Evolutionary conservation across 441 rosid species (phyloP).

Genomic region (Euphorbia corollata): DNA sequence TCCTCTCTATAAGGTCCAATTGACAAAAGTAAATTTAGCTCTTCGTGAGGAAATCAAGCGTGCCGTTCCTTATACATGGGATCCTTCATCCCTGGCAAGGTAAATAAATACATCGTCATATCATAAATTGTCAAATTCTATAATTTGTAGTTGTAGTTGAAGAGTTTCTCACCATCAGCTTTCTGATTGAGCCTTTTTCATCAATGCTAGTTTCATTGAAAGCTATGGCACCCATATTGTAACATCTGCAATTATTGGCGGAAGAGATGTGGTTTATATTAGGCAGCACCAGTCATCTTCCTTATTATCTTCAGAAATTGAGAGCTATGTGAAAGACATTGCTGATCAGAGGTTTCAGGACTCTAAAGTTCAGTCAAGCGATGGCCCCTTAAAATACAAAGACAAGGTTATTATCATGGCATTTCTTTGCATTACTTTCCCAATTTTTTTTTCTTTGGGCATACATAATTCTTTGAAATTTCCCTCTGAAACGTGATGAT

Average conservation of each 20-base stretch:
- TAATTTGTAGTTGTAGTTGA: neutral
- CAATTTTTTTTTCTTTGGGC: neutral
- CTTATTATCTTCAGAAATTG: constrained; percentile 39
- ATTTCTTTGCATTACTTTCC: constrained; percentile 9
- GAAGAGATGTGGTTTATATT: constrained; percentile 59
- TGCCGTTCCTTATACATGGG: constrained; percentile 58
- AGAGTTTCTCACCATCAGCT: constrained; percentile 15
- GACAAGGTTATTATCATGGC: constrained; percentile 53
- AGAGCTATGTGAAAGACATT: constrained; percentile 53
- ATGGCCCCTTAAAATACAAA: constrained; percentile 45
- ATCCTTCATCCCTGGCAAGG: constrained; percentile 62
- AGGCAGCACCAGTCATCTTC: constrained; percentile 62
- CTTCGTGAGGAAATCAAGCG: constrained; percentile 43
- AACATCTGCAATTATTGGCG: constrained; percentile 62
- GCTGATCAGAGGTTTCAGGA: constrained; percentile 54
- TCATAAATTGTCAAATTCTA: no score
- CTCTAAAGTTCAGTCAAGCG: constrained; percentile 31
- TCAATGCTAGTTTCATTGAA: constrained; percentile 50
- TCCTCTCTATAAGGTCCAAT: constrained; percentile 48
- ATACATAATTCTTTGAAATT: neutral
- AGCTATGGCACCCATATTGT: constrained; percentile 61
- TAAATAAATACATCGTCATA: constrained; percentile 18
- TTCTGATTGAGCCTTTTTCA: constrained; percentile 20
- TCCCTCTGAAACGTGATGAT: neutral
- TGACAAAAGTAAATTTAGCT: constrained; percentile 30